These are phyloP conservation scores for Tetrapisispora fleetii DNA, from an alignment of 805 yeast genomes.

Conservation along the genomic window DNA sequence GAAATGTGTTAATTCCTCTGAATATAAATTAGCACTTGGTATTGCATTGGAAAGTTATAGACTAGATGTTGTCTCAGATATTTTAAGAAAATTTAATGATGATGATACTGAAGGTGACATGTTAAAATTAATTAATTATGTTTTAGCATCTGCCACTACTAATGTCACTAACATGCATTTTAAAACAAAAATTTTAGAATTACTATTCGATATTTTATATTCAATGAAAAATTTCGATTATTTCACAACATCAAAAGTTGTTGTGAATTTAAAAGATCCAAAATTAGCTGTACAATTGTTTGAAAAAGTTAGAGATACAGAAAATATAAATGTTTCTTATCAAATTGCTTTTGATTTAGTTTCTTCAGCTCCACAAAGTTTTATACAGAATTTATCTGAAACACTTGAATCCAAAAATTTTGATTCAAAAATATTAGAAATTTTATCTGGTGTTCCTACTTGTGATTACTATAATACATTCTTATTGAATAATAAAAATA, in stretches of 20 bases:
- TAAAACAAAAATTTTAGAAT: constrained; percentile 52
- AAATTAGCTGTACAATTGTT: constrained; percentile 61
- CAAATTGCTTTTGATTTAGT: constrained; percentile 96
- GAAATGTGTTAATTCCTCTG: constrained; percentile 64
- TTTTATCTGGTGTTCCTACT: constrained; percentile 85
- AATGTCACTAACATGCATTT: constrained; percentile 57
- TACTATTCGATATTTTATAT: constrained; percentile 52
- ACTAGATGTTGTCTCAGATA: constrained; percentile 62
- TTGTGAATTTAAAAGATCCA: constrained; percentile 77
- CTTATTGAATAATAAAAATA: constrained; percentile 73
- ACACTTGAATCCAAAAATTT: constrained; percentile 28
- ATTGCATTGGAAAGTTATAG: constrained; percentile 83
- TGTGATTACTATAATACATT: constrained; percentile 89
- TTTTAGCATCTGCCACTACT: constrained; percentile 61
- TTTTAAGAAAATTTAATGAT: constrained; percentile 36
- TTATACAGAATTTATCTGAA: constrained; percentile 49
- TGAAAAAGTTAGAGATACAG: constrained; percentile 36
- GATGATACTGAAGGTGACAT: constrained; percentile 43
- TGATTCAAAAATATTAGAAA: constrained; percentile 45
- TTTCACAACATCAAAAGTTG: constrained; percentile 72
- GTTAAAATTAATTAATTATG: constrained; percentile 55
- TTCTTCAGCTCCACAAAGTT: constrained; percentile 81
- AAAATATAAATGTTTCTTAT: constrained; percentile 56
- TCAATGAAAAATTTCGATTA: constrained; percentile 61
- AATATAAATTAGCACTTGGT: constrained; percentile 76